A percentile compares a stretch with the other conserved stretches of the same genome.
These are phyloP conservation scores for Zalerion maritima DNA, from an alignment of 495 filamentous ascomycete species.

Conservation along the genomic window DNA sequence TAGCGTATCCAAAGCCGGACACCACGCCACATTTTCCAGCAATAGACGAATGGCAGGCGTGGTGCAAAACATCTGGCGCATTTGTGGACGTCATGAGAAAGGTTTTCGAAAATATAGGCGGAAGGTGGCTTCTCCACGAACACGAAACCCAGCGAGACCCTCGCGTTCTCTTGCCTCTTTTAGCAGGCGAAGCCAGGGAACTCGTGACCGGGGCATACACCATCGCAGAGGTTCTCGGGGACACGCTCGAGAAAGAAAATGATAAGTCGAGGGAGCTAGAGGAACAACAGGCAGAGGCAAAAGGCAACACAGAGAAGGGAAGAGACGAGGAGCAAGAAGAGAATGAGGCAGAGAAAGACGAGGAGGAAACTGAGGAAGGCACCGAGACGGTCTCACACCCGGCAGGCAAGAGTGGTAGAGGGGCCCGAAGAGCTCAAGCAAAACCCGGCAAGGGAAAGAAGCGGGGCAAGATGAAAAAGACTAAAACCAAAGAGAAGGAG, in stretches of 20 bases:
- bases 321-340: conserved; percentile 10
- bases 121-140: no score
- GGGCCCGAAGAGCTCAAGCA: conserved; percentile 8
- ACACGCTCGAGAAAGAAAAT: no score
- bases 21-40: no score
- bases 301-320: conserved; percentile 1
- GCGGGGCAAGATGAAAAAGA: conserved; percentile 18
- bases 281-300: conserved; percentile 10
- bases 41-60: no score
- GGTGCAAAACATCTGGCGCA: no score
- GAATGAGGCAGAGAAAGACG: conserved; percentile 5
- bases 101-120: no score
- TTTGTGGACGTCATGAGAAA: no score
- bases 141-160: no score
- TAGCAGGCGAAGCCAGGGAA: conserved; percentile 10
- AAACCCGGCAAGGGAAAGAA: conserved; percentile 27
- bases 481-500: conserved; percentile 10
- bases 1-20: no score
- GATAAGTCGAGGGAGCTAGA: conserved; percentile 19
- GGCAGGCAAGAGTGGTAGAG: no score
- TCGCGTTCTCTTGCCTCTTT: conserved; percentile 20
- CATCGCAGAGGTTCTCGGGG: no score
- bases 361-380: conserved; percentile 7
- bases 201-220: conserved; percentile 16
- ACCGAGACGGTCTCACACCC: conserved; percentile 6